Conservation (phyloP, 345 rosid genomes). For the Bruguiera parviflora region DNA sequence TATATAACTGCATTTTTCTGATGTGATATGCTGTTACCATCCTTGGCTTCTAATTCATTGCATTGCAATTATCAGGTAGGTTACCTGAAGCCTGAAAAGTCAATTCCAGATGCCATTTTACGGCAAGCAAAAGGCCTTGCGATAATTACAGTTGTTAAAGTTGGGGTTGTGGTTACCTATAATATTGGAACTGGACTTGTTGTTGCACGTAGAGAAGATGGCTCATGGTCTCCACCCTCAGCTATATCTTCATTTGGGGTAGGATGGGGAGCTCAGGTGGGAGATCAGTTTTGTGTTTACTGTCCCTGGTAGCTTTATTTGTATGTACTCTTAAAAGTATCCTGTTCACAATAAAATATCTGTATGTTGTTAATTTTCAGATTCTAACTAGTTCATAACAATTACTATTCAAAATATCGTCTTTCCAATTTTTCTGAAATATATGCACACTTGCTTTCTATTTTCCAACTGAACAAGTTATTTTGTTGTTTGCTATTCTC, state of each 20-base stretch:
- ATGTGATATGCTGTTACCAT: background rate
- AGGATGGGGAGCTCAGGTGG: constrained; percentile 99
- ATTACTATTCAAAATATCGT: background rate
- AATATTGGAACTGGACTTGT: constrained; percentile 91
- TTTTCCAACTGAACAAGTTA: background rate
- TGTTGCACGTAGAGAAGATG: constrained; percentile 82
- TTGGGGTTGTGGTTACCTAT: constrained; percentile 84
- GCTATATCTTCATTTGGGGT: constrained; percentile 86
- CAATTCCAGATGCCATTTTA: constrained; percentile 77
- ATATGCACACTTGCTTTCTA: background rate
- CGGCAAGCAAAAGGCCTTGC: constrained; percentile 92
- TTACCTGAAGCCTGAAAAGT: constrained; percentile 69
- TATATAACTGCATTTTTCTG: too few relatives aligned
- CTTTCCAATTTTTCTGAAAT: background rate
- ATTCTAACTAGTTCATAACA: background rate
- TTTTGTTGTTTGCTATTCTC: background rate
- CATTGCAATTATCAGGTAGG: constrained; percentile 52
- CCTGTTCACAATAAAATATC: background rate
- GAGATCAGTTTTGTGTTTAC: background rate
- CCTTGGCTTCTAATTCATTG: constrained; percentile 15
- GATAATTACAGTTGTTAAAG: constrained; percentile 71
- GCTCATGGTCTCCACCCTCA: constrained; percentile 97
- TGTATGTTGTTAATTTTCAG: background rate
- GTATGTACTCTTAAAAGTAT: background rate
- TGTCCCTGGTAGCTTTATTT: background rate